These are phyloP conservation scores for Phyllosticta capitalensis DNA, from an alignment of 2,329 filamentous ascomycete species.

Conservation along the genomic window DNA sequence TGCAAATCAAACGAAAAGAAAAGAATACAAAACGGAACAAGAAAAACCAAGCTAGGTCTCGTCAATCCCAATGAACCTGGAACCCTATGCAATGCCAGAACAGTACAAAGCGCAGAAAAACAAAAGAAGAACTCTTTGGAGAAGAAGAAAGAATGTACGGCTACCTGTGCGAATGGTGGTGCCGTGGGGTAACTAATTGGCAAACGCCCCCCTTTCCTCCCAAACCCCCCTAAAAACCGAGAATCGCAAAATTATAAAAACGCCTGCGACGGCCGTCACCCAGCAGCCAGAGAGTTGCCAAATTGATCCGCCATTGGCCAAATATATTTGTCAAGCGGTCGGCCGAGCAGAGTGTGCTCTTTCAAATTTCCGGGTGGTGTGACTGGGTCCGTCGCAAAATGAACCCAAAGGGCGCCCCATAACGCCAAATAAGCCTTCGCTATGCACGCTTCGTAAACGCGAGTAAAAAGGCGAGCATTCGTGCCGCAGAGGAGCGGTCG, in stretches of 20 bases:
- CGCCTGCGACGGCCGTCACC: background rate
- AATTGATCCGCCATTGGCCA: background rate
- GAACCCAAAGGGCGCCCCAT: background rate
- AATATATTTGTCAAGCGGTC: background rate
- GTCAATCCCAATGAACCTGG: background rate
- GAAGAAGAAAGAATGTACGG: background rate
- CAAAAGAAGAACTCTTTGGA: background rate
- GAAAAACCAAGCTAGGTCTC: background rate
- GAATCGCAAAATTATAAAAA: background rate
- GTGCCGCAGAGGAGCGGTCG: background rate
- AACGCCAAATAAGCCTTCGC: constrained; percentile 10
- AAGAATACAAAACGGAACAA: background rate
- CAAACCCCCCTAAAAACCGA: background rate
- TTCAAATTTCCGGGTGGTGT: background rate
- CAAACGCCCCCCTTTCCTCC: background rate
- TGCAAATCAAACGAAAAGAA: too few relatives aligned
- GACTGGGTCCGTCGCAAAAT: background rate
- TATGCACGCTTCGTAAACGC: constrained; percentile 12
- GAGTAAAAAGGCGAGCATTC: background rate
- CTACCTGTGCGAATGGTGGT: background rate
- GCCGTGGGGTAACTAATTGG: background rate
- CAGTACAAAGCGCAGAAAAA: background rate
- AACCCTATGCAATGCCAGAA: background rate
- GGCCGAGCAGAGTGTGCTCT: background rate
- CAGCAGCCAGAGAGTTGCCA: background rate